Conservation (phyloP, 164 flowering plant species). For the Berberis vulgaris region DNA sequence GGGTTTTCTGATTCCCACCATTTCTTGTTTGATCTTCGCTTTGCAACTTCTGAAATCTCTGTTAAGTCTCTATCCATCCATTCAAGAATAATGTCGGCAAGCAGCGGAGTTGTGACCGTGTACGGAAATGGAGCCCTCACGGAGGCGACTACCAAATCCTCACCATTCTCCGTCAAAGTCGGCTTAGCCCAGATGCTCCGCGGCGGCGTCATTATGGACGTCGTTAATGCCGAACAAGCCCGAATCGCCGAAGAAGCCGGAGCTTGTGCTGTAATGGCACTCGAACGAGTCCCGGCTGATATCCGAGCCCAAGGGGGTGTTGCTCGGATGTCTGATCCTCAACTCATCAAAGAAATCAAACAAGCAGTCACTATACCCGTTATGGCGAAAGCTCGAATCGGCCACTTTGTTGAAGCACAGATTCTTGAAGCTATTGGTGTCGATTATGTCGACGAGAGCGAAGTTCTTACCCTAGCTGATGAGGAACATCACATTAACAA, state of each 20-base stretch:
- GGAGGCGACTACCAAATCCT: conserved; percentile 11
- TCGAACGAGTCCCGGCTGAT: conserved; percentile 1
- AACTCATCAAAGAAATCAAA: conserved; percentile 21
- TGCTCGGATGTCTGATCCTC: conserved; percentile 29
- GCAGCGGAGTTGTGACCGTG: too few relatives aligned
- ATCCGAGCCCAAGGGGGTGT: conserved; percentile 8
- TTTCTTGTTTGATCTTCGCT: too few relatives aligned
- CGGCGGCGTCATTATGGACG: conserved; percentile 32
- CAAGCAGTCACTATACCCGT: conserved; percentile 22
- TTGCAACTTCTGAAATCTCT: too few relatives aligned
- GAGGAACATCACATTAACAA: conserved; percentile 24
- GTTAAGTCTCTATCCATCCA: too few relatives aligned
- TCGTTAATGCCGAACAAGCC: conserved; percentile 26
- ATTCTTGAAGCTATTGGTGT: conserved; percentile 20
- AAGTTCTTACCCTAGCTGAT: conserved; percentile 21
- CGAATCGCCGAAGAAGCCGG: conserved; percentile 6
- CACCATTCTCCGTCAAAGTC: conserved; percentile 18
- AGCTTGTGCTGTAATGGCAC: conserved; percentile 1
- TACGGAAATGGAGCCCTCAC: conserved; percentile 1
- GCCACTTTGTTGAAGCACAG: conserved; percentile 26
- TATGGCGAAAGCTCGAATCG: conserved; percentile 25
- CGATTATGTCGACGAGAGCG: conserved; percentile 20
- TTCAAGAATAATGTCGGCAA: too few relatives aligned
- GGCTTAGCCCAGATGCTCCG: conserved; percentile 24
- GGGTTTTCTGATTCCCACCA: too few relatives aligned